Conservation (phyloP, 1,139 yeast genomes). For the Meyerozyma sp. region DNA sequence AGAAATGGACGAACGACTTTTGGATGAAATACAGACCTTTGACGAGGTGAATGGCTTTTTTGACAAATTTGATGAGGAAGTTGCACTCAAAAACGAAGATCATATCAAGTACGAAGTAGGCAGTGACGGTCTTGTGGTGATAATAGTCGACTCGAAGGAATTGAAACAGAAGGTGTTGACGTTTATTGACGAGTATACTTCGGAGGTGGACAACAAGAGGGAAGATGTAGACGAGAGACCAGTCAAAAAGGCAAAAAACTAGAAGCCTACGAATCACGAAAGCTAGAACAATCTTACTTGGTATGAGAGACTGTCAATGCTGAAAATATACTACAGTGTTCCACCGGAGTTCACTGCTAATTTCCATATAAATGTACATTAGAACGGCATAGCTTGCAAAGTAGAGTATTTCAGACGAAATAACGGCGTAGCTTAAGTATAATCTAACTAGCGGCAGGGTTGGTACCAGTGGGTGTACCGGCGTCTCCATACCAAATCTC, state of each 20-base stretch:
- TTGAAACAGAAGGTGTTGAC: constrained; percentile 27
- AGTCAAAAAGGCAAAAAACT: not conserved
- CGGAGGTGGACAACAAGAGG: constrained; percentile 5
- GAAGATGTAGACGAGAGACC: constrained; percentile 8
- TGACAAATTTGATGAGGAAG: constrained; percentile 53
- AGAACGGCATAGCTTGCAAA: no score
- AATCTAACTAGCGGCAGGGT: no score
- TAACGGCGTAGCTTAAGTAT: no score
- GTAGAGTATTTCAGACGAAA: no score
- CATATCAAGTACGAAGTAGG: constrained; percentile 68
- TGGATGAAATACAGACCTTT: constrained; percentile 42
- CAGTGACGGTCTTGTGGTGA: constrained; percentile 63
- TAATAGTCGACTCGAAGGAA: constrained; percentile 40
- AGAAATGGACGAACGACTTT: constrained; percentile 48
- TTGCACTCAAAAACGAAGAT: constrained; percentile 64
- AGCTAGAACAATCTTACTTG: not conserved
- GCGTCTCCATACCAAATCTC: not conserved
- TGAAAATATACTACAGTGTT: no score
- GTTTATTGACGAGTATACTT: constrained; percentile 32
- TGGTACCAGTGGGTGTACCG: not conserved
- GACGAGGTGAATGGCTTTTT: constrained; percentile 54
- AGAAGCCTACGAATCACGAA: not conserved
- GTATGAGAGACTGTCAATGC: not conserved
- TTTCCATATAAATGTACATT: no score
- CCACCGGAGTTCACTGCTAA: no score